A percentile compares a stretch with the other conserved stretches of the same genome.
phyloP scores from a whole-genome alignment of 768 basidiomycete species.

The Sporobolomyces pararoseus region DNA sequence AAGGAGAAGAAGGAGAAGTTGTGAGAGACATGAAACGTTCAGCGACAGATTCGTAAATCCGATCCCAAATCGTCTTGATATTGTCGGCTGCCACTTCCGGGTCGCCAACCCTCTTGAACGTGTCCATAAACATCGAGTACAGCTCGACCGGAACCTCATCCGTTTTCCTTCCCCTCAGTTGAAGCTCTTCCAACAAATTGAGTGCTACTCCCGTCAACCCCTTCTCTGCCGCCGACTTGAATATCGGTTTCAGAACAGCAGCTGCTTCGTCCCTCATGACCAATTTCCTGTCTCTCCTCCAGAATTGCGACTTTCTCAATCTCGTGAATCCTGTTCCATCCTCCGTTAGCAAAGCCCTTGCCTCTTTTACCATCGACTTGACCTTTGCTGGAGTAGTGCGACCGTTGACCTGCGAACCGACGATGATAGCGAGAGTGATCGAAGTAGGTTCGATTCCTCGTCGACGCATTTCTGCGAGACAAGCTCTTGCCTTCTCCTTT shows the following conservation, averaged over 20 bases:
- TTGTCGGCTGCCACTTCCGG: constrained; percentile 56
- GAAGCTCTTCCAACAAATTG: constrained; percentile 57
- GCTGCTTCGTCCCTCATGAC: not conserved
- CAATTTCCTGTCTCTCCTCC: constrained; percentile 1
- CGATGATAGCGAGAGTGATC: constrained; percentile 64
- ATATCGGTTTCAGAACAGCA: constrained; percentile 16
- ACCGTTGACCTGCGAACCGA: constrained; percentile 52
- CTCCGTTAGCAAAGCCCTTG: not conserved
- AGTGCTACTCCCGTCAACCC: constrained; percentile 58
- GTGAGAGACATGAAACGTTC: constrained; percentile 42
- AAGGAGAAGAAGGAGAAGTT: constrained; percentile 41
- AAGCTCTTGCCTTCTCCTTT: constrained; percentile 57
- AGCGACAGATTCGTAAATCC: constrained; percentile 61
- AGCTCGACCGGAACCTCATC: constrained; percentile 62
- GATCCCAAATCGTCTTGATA: constrained; percentile 59
- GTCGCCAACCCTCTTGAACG: constrained; percentile 62
- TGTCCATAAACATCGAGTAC: constrained; percentile 66
- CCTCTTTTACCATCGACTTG: constrained; percentile 1
- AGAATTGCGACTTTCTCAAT: not conserved
- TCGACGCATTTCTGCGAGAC: constrained; percentile 68
- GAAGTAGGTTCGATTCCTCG: constrained; percentile 66
- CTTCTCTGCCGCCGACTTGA: constrained; percentile 48
- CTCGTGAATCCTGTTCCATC: not conserved
- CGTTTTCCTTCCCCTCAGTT: constrained; percentile 49
- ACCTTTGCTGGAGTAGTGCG: constrained; percentile 13